Conservation (phyloP, 257 asterid genomes). For the Solanum okadae region DNA sequence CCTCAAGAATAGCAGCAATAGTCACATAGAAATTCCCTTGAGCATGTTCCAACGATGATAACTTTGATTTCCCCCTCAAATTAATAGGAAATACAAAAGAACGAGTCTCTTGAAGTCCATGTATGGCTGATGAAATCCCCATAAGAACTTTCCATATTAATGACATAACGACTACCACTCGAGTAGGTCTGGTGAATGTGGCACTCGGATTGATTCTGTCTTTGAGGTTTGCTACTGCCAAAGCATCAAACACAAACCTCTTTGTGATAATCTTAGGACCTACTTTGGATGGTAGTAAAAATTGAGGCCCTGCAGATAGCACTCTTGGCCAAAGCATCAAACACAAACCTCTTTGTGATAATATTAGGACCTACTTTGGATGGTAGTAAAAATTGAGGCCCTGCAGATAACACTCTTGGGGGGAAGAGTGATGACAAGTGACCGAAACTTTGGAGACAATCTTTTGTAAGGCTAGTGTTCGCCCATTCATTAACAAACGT, state of each 20-base stretch:
- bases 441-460: conserved; percentile 6
- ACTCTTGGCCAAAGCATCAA: conserved; percentile 2
- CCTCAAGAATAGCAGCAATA: not conserved
- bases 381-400: not conserved
- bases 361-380: not conserved
- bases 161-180: conserved; percentile 10
- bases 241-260: conserved; percentile 11
- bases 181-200: not conserved
- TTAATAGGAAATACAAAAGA: not conserved
- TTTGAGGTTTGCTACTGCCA: not conserved
- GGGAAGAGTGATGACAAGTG: conserved; percentile 7
- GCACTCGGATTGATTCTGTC: not conserved
- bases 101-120: not conserved
- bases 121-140: not conserved
- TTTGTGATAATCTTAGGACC: not conserved
- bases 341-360: conserved; percentile 5
- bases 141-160: conserved; percentile 10
- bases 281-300: not conserved
- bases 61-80: conserved; percentile 8
- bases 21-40: conserved; percentile 12
- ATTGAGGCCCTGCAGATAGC: not conserved
- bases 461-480: not conserved
- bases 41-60: conserved; percentile 5
- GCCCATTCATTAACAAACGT: conserved; percentile 28
- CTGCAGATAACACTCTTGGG: not conserved